Conservation (phyloP, 2,329 filamentous ascomycete species). For the Xylaria multiplex region DNA sequence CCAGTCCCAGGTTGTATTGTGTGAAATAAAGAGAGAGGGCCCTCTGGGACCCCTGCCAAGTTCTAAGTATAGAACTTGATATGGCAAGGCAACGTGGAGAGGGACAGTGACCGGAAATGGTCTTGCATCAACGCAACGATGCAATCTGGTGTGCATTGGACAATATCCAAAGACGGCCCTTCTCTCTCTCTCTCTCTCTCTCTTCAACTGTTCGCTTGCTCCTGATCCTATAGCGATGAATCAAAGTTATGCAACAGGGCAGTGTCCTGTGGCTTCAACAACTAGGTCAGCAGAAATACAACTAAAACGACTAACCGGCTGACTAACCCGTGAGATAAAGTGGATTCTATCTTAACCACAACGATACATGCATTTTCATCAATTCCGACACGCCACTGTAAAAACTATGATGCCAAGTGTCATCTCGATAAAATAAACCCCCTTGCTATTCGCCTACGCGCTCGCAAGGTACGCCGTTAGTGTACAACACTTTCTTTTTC, state of each 20-base stretch:
- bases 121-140: slow-evolving; percentile 29
- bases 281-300: neutral
- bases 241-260: neutral
- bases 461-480: neutral
- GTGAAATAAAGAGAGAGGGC: slow-evolving; percentile 18
- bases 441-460: slow-evolving; percentile 23
- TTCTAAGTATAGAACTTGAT: slow-evolving; percentile 33
- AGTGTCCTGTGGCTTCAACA: too few relatives aligned
- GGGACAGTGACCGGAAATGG: slow-evolving; percentile 21
- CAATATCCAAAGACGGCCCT: slow-evolving; percentile 14
- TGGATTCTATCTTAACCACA: neutral
- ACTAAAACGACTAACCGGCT: slow-evolving; percentile 6
- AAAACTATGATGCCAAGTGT: neutral
- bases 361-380: neutral
- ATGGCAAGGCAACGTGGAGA: slow-evolving; percentile 28
- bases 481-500: slow-evolving; percentile 4
- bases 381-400: neutral
- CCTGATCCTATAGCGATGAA: slow-evolving; percentile 11
- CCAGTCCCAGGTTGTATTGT: slow-evolving; percentile 18
- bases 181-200: neutral
- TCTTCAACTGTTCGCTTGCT: slow-evolving; percentile 5
- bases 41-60: slow-evolving; percentile 19
- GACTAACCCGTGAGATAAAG: slow-evolving; percentile 1
- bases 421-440: slow-evolving; percentile 4
- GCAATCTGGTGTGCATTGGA: slow-evolving; percentile 31